phyloP scores from a whole-genome alignment of 306 rosid genomes.

The Dalbergia cochinchinensis region DNA sequence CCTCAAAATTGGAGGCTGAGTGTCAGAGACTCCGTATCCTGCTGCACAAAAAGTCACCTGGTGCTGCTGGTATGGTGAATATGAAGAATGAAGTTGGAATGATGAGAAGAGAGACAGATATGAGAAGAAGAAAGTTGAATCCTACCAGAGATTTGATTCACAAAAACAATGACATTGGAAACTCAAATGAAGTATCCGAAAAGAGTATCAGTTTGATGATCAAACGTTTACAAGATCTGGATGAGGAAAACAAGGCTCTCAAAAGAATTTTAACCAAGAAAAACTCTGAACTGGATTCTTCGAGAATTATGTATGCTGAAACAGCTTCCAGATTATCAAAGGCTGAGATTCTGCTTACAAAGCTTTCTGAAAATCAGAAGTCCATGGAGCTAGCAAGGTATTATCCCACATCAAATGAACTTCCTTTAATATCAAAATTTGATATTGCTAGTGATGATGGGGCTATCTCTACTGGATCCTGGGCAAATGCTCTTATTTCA shows the following conservation, averaged over 20 bases:
- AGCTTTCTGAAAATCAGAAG: conserved; percentile 57
- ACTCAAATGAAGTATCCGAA: conserved; percentile 50
- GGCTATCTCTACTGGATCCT: conserved; percentile 66
- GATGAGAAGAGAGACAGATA: conserved; percentile 54
- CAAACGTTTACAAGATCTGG: conserved; percentile 62
- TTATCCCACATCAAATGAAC: conserved; percentile 51
- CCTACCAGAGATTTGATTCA: conserved; percentile 55
- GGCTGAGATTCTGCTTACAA: conserved; percentile 60
- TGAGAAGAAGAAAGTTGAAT: conserved; percentile 62
- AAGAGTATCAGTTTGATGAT: conserved; percentile 56
- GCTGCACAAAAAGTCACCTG: conserved; percentile 56
- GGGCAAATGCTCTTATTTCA: conserved; percentile 65
- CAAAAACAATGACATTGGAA: conserved; percentile 52
- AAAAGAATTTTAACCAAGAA: conserved; percentile 59
- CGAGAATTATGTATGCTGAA: conserved; percentile 58
- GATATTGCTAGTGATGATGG: conserved; percentile 69
- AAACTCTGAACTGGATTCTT: conserved; percentile 62
- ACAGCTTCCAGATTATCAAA: conserved; percentile 70
- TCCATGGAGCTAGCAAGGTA: conserved; percentile 55
- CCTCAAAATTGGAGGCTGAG: conserved; percentile 72
- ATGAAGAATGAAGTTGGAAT: conserved; percentile 55
- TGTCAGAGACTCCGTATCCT: conserved; percentile 68
- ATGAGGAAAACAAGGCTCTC: conserved; percentile 81
- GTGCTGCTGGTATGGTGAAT: conserved; percentile 48
- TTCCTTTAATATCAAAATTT: conserved; percentile 51